Percentiles rank a stretch among this genome's conserved stretches.
These are phyloP conservation scores for Cicer judaicum DNA, from an alignment of 306 rosid genomes.

Conservation along the genomic window DNA sequence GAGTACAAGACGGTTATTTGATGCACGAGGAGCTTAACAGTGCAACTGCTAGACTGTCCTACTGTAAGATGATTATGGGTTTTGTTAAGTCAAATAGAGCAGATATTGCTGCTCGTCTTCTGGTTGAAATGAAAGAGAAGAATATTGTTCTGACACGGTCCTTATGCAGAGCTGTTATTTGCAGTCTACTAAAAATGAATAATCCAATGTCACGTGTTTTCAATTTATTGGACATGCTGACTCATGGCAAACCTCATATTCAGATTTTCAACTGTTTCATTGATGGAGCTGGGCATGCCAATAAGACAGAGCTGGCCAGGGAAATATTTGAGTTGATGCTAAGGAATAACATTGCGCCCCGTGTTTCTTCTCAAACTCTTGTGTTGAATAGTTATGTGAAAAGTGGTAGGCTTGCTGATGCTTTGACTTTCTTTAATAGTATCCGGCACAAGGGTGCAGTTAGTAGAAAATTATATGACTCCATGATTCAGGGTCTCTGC, in stretches of 20 bases:
- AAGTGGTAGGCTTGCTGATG: slow-evolving; percentile 60
- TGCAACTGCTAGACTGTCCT: slow-evolving; percentile 47
- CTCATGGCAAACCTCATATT: slow-evolving; percentile 40
- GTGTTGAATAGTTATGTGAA: slow-evolving; percentile 61
- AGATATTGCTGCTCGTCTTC: slow-evolving; percentile 75
- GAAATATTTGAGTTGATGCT: slow-evolving; percentile 67
- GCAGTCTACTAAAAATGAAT: slow-evolving; percentile 56
- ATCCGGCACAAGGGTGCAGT: slow-evolving; percentile 47
- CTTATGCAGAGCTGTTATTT: slow-evolving; percentile 56
- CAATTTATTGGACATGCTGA: slow-evolving; percentile 63
- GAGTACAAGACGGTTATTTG: slow-evolving; percentile 66
- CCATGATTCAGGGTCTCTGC: slow-evolving; percentile 63
- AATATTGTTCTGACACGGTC: slow-evolving; percentile 48
- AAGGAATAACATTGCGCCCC: slow-evolving; percentile 57
- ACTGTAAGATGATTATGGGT: slow-evolving; percentile 58
- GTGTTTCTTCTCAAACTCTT: slow-evolving; percentile 46
- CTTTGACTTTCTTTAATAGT: slow-evolving; percentile 60
- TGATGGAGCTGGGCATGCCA: slow-evolving; percentile 62
- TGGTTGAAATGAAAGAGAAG: slow-evolving; percentile 75
- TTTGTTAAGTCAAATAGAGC: slow-evolving; percentile 56
- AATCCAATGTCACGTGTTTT: slow-evolving; percentile 55
- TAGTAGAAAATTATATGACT: slow-evolving; percentile 45
- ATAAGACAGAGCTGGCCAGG: slow-evolving; percentile 62
- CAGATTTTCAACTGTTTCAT: slow-evolving; percentile 55
- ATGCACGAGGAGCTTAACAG: slow-evolving; percentile 56